Evolutionary conservation across 768 basidiomycete genomes (phyloP).

Genomic region (Steccherinum ochraceum): DNA sequence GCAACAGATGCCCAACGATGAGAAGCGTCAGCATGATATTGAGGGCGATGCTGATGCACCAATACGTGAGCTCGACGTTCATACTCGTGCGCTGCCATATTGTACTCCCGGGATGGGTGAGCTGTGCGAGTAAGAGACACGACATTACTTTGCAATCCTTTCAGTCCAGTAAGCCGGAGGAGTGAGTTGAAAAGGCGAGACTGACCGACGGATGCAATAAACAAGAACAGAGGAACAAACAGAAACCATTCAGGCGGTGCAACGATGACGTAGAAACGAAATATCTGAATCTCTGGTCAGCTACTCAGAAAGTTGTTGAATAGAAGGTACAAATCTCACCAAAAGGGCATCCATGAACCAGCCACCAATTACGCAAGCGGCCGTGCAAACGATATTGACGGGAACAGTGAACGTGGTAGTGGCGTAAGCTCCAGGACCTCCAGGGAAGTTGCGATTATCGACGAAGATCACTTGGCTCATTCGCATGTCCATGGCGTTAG

Average conservation of each 20-base stretch:
- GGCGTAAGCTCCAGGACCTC: slow-evolving; percentile 3
- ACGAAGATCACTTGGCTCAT: slow-evolving; percentile 1
- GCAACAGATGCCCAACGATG: slow-evolving; percentile 18
- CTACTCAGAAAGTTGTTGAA: neutral
- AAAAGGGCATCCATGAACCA: neutral
- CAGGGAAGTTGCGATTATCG: slow-evolving; percentile 6
- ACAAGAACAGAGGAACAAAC: neutral
- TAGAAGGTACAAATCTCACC: neutral
- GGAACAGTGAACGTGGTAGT: slow-evolving; percentile 3
- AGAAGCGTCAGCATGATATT: slow-evolving; percentile 21
- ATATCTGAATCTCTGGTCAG: neutral
- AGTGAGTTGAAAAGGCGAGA: neutral
- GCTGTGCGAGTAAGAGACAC: neutral
- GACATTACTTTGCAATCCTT: neutral
- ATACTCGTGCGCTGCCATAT: neutral
- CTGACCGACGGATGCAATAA: neutral
- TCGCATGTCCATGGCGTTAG: neutral
- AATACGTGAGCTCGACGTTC: neutral
- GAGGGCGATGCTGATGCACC: slow-evolving; percentile 6
- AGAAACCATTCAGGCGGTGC: neutral
- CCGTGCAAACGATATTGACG: neutral
- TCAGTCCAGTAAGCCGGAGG: neutral
- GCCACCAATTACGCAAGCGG: neutral
- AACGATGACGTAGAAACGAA: neutral
- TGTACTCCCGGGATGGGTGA: neutral